Percentiles rank a stretch among this genome's conserved stretches.
phyloP scores from a whole-genome alignment of 2,329 filamentous ascomycete species.

The Hypoxylon sp. region DNA sequence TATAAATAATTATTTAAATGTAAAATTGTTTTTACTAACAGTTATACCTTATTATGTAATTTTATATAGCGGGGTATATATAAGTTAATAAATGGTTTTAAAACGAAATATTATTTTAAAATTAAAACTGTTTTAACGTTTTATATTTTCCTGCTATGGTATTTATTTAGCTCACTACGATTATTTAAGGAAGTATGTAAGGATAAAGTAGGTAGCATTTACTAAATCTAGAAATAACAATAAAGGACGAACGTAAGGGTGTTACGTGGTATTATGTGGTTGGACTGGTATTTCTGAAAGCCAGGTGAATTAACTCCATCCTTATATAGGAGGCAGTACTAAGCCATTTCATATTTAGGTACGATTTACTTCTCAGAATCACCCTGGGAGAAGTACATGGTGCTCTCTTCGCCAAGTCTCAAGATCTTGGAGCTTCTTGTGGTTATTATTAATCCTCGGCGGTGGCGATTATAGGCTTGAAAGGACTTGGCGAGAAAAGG shows the following conservation, averaged over 20 bases:
- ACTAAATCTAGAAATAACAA: neutral
- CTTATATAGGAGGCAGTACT: neutral
- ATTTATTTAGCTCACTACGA: neutral
- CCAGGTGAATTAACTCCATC: neutral
- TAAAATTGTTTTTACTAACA: too few relatives aligned
- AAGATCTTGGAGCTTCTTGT: neutral
- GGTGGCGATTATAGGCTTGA: neutral
- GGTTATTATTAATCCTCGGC: neutral
- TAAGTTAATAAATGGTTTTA: too few relatives aligned
- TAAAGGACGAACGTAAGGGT: neutral
- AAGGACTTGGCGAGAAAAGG: neutral
- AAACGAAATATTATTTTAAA: too few relatives aligned
- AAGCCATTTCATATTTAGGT: neutral
- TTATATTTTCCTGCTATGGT: too few relatives aligned
- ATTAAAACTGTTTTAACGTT: too few relatives aligned
- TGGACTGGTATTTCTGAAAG: neutral
- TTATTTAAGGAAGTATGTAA: neutral
- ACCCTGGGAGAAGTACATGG: neutral
- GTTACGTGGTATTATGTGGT: neutral
- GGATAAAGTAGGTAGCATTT: neutral
- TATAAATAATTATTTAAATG: too few relatives aligned
- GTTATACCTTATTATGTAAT: too few relatives aligned
- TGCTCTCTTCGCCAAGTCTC: neutral
- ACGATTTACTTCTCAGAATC: neutral
- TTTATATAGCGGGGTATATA: too few relatives aligned